Percentiles rank a stretch among this genome's conserved stretches.
Conservation (phyloP, 192 early-diverging fungal genomes). For the Gamsiella multidivaricata region DNA sequence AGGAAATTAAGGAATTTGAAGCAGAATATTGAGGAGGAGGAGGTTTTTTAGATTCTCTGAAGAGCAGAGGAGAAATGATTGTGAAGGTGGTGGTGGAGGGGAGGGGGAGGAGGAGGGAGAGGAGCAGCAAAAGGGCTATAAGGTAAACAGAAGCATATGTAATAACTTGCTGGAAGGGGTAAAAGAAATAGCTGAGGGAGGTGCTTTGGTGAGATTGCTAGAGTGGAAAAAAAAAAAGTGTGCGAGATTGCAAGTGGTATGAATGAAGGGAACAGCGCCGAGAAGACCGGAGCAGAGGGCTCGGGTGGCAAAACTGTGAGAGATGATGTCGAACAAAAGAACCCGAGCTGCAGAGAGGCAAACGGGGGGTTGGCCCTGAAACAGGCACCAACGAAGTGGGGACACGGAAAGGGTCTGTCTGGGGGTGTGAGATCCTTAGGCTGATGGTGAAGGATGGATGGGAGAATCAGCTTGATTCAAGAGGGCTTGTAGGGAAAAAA, state of each 20-base stretch:
- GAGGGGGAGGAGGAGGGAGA: constrained; percentile 2
- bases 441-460: not conserved
- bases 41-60: constrained; percentile 3
- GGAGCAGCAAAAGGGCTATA: constrained; percentile 25
- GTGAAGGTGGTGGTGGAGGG: not conserved
- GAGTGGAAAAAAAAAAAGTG: not conserved
- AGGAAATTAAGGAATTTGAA: too few relatives aligned
- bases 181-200: not conserved
- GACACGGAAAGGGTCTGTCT: not conserved
- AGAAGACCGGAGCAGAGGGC: constrained; percentile 39
- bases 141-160: constrained; percentile 36
- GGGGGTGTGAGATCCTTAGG: too few relatives aligned
- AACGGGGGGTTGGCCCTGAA: constrained; percentile 52
- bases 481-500: not conserved
- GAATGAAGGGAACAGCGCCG: constrained; percentile 9
- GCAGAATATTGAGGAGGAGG: not conserved
- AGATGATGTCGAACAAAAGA: not conserved
- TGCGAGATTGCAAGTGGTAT: not conserved
- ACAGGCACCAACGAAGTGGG: constrained; percentile 48
- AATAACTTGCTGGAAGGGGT: not conserved
- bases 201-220: not conserved
- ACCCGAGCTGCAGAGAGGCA: constrained; percentile 43
- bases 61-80: not conserved
- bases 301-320: constrained; percentile 29
- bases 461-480: not conserved